Percentiles rank a stretch among this genome's conserved stretches.
Evolutionary conservation across 306 rosid genomes (phyloP).

Genomic region (Cucumis cinereus): DNA sequence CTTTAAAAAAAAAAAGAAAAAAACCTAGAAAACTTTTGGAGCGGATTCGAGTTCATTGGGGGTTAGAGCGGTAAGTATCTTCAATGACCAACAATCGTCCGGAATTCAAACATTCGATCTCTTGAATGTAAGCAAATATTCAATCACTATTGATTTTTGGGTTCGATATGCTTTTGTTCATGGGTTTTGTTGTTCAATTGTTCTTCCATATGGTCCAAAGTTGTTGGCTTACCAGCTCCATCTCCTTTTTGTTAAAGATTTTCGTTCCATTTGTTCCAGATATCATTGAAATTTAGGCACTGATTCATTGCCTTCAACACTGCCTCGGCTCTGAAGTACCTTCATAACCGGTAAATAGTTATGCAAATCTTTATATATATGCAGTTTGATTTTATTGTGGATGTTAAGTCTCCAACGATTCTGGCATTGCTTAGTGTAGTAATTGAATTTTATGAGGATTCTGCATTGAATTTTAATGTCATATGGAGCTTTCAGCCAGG

Average conservation of each 20-base stretch:
- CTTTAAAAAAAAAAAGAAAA: background rate
- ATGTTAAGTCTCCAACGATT: background rate
- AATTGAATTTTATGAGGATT: background rate
- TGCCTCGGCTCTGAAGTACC: background rate
- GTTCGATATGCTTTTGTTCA: background rate
- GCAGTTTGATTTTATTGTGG: background rate
- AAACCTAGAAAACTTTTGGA: background rate
- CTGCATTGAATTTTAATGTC: background rate
- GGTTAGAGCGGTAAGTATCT: background rate
- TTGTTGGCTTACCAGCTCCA: background rate
- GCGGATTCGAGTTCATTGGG: background rate
- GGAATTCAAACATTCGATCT: background rate
- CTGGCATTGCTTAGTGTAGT: background rate
- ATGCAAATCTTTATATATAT: background rate
- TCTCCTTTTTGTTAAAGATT: background rate
- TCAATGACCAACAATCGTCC: background rate
- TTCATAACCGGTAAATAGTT: background rate
- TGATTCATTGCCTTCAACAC: background rate
- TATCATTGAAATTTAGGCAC: background rate
- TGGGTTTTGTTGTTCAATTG: background rate
- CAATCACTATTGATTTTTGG: background rate
- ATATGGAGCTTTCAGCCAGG: background rate
- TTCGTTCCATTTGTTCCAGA: background rate
- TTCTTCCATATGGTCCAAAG: background rate
- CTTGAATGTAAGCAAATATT: background rate